Conservation (phyloP, 495 filamentous ascomycete species). For the Aspergillus sparsus region DNA sequence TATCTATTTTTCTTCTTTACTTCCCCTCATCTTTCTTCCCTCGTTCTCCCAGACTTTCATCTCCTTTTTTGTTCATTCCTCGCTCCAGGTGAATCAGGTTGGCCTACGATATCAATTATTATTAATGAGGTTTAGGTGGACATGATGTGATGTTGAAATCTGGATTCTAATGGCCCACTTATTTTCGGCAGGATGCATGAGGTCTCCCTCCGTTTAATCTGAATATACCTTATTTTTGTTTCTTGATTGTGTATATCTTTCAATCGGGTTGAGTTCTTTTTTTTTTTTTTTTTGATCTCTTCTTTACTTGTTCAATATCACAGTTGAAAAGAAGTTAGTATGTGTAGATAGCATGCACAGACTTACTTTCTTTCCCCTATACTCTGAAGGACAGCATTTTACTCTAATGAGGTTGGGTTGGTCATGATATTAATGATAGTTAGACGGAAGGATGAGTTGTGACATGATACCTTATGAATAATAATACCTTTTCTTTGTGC, state of each 20-base stretch:
- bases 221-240: conserved; percentile 1
- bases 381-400: neutral
- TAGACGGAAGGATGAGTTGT: neutral
- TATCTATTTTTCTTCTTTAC: neutral
- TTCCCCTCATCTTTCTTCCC: conserved; percentile 10
- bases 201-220: neutral
- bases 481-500: neutral
- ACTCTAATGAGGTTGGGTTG: neutral
- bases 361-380: neutral
- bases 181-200: neutral
- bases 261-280: neutral
- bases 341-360: neutral
- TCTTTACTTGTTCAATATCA: neutral
- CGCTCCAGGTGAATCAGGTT: too few relatives aligned
- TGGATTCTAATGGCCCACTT: conserved; percentile 5
- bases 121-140: conserved; percentile 22
- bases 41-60: neutral
- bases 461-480: conserved; percentile 1
- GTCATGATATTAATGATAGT: neutral
- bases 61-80: conserved; percentile 4
- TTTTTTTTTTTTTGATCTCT: neutral
- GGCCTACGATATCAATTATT: conserved; percentile 22
- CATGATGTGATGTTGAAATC: conserved; percentile 18
- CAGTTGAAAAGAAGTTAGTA: too few relatives aligned
- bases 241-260: conserved; percentile 14